A percentile compares a stretch with the other conserved stretches of the same genome.
These are phyloP conservation scores for Crucihimalaya himalaica DNA, from an alignment of 345 rosid genomes.

Conservation along the genomic window DNA sequence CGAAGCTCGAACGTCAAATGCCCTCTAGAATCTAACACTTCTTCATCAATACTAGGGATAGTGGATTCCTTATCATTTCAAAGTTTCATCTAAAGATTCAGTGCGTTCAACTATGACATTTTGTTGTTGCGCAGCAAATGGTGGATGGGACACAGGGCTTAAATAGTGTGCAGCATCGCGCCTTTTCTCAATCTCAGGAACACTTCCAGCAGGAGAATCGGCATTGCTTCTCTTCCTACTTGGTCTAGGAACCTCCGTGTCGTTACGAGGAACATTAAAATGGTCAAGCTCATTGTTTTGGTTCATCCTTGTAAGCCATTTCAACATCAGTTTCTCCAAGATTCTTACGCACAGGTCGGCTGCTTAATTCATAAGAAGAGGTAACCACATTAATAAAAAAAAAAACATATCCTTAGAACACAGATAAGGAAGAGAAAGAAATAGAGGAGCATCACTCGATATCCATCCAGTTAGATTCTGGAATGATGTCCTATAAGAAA, in stretches of 20 bases:
- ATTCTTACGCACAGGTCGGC: conserved; percentile 25
- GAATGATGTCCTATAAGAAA: conserved; percentile 50
- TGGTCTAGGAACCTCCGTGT: no score
- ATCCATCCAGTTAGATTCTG: conserved; percentile 41
- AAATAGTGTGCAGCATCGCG: conserved; percentile 53
- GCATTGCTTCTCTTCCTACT: conserved; percentile 21
- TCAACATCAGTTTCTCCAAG: conserved; percentile 24
- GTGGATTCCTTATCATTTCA: conserved; percentile 46
- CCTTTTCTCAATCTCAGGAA: conserved; percentile 59
- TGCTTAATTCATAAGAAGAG: conserved; percentile 32
- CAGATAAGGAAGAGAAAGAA: not conserved
- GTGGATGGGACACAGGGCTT: conserved; percentile 37
- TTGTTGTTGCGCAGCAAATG: conserved; percentile 25
- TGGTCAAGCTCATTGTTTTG: conserved; percentile 37
- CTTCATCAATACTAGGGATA: conserved; percentile 51
- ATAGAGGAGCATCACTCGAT: conserved; percentile 44
- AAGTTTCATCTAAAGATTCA: conserved; percentile 34
- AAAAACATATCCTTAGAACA: not conserved
- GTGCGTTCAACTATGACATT: conserved; percentile 34
- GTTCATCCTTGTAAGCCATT: conserved; percentile 29
- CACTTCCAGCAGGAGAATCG: conserved; percentile 35
- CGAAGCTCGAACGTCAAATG: conserved; percentile 47
- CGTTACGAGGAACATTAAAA: no score
- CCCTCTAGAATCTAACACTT: conserved; percentile 45
- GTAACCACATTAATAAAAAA: conserved; percentile 12